phyloP scores from a whole-genome alignment of 192 early-diverging fungal species.

The Umbelopsis sp. region DNA sequence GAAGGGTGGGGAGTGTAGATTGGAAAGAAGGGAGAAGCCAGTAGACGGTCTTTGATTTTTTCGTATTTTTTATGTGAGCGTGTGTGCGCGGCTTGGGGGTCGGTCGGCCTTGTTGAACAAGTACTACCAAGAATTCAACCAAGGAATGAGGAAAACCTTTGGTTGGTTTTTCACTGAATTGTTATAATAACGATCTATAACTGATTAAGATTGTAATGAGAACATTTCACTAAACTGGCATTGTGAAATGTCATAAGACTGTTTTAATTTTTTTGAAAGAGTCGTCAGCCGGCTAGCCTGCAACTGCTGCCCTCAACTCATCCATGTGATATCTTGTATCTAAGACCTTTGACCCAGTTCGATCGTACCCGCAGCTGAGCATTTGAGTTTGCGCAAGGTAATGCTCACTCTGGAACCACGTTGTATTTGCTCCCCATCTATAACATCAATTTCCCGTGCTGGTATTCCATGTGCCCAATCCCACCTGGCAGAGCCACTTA shows the following conservation, averaged over 20 bases:
- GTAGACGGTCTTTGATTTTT: slow-evolving; percentile 7
- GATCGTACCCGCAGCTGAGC: not conserved
- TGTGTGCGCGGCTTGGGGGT: not conserved
- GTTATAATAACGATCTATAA: not conserved
- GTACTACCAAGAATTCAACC: not conserved
- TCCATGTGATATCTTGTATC: not conserved
- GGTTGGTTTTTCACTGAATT: not conserved
- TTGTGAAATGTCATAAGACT: slow-evolving; percentile 1
- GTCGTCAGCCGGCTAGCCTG: slow-evolving; percentile 5
- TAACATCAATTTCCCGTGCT: slow-evolving; percentile 34
- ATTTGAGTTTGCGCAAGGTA: slow-evolving; percentile 43
- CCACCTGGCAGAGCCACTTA: slow-evolving; percentile 47
- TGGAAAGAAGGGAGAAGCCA: slow-evolving; percentile 19
- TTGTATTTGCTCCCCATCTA: slow-evolving; percentile 32
- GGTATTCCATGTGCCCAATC: slow-evolving; percentile 56
- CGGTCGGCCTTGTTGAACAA: not conserved
- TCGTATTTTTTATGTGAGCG: slow-evolving; percentile 1
- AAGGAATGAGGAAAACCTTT: not conserved
- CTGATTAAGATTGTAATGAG: not conserved
- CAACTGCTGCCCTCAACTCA: too few species aligned
- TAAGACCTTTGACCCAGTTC: not conserved
- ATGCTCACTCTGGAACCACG: slow-evolving; percentile 51
- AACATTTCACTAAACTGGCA: not conserved
- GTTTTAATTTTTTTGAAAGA: not conserved
- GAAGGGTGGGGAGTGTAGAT: slow-evolving; percentile 8